Conservation (phyloP, 2,329 filamentous ascomycete species). For the Xylariaceae sp. region DNA sequence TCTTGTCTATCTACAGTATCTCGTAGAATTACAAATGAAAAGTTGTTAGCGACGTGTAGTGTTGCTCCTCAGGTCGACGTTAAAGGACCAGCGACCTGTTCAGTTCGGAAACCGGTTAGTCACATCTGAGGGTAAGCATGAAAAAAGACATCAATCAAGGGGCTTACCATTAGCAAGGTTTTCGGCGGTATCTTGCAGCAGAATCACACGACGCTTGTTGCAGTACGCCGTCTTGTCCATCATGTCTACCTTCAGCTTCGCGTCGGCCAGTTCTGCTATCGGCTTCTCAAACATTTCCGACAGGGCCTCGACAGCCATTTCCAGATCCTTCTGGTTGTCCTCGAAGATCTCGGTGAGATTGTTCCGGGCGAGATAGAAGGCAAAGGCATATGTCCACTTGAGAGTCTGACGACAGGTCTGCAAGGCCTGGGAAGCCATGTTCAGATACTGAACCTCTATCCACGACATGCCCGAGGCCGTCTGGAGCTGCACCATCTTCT, state of each 20-base stretch:
- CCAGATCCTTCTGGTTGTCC: constrained; percentile 96
- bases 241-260: constrained; percentile 96
- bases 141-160: constrained; percentile 2
- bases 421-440: constrained; percentile 85
- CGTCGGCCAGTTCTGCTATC: constrained; percentile 71
- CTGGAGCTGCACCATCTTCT: constrained; percentile 97
- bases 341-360: constrained; percentile 97
- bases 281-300: constrained; percentile 99
- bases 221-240: constrained; percentile 99
- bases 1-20: constrained; percentile 16
- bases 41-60: no score
- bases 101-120: neutral
- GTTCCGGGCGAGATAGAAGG: constrained; percentile 93
- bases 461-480: constrained; percentile 92
- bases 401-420: constrained; percentile 97
- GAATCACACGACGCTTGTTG: constrained; percentile 81
- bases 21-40: constrained; percentile 11
- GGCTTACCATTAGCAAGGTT: constrained; percentile 78
- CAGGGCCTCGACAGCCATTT: constrained; percentile 92
- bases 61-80: constrained; percentile 27
- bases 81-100: constrained; percentile 30
- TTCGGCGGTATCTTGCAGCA: constrained; percentile 88
- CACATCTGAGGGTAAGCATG: neutral
- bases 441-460: constrained; percentile 98
- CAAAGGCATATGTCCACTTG: constrained; percentile 99